A percentile compares a stretch with the other conserved stretches of the same genome.
These are phyloP conservation scores for Symbiotaphrina buchneri DNA, from an alignment of 495 filamentous ascomycete species.

Conservation along the genomic window DNA sequence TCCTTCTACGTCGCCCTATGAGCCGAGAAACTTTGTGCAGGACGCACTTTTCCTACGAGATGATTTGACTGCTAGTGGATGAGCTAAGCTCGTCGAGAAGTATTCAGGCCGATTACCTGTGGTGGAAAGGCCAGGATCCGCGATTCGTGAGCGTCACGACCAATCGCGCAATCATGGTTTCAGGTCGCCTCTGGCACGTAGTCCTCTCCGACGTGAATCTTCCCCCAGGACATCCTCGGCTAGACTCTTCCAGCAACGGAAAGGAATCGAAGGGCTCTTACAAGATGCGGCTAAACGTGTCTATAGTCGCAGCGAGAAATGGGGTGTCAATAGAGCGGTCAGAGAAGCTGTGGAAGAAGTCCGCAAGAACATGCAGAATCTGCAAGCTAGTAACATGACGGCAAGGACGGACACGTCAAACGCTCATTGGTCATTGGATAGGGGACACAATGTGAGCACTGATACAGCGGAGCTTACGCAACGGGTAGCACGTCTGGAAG, in stretches of 20 bases:
- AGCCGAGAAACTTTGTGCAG: constrained; percentile 55
- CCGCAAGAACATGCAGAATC: constrained; percentile 43
- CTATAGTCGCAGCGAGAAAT: constrained; percentile 59
- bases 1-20: constrained; percentile 34
- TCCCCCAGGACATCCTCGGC: constrained; percentile 32
- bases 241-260: constrained; percentile 34
- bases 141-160: constrained; percentile 15
- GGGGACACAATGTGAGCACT: constrained; percentile 18
- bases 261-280: constrained; percentile 51
- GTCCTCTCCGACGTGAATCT: constrained; percentile 10
- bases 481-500: constrained; percentile 28
- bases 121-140: constrained; percentile 7
- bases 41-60: constrained; percentile 73
- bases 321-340: constrained; percentile 78
- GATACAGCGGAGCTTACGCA: constrained; percentile 11
- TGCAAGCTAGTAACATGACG: constrained; percentile 10
- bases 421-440: constrained; percentile 12
- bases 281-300: constrained; percentile 73
- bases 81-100: constrained; percentile 52
- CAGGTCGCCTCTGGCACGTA: constrained; percentile 13
- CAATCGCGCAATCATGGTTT: too few species aligned
- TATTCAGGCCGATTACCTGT: constrained; percentile 51
- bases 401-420: constrained; percentile 1
- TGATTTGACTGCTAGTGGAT: constrained; percentile 51
- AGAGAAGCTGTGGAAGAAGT: constrained; percentile 78